Evolutionary conservation across 345 rosid genomes (phyloP).

Genomic region (Brassica carinata): DNA sequence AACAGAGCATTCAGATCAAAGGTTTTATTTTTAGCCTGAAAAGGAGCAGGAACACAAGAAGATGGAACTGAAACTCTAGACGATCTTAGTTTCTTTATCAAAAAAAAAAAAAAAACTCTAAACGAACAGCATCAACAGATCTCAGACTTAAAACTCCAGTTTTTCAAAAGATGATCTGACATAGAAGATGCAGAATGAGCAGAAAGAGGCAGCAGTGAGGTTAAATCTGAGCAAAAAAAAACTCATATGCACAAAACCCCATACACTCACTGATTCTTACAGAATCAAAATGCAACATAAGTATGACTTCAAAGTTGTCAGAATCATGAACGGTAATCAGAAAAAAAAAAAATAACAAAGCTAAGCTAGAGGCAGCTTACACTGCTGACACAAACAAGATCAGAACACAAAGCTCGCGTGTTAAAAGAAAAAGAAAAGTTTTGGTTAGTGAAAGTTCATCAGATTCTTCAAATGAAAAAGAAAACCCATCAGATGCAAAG

Average conservation of each 20-base stretch:
- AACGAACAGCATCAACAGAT: slow-evolving; percentile 18
- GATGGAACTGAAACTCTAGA: background rate
- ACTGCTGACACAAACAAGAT: slow-evolving; percentile 20
- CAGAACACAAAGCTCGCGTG: slow-evolving; percentile 28
- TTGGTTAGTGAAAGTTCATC: slow-evolving; percentile 15
- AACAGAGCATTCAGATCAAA: slow-evolving; percentile 8
- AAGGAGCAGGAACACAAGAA: background rate
- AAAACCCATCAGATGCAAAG: slow-evolving; percentile 22
- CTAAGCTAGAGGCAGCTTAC: background rate
- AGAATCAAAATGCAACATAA: slow-evolving; percentile 19
- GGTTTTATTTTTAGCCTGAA: background rate
- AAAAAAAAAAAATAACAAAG: background rate
- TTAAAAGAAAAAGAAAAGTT: slow-evolving; percentile 5
- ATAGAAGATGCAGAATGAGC: slow-evolving; percentile 8
- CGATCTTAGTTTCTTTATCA: background rate
- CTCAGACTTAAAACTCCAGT: slow-evolving; percentile 17
- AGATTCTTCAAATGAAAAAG: slow-evolving; percentile 3
- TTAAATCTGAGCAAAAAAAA: slow-evolving; percentile 13
- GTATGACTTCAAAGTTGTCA: background rate
- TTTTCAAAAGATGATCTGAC: background rate
- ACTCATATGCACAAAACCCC: slow-evolving; percentile 6
- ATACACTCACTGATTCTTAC: background rate
- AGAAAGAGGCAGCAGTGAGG: background rate
- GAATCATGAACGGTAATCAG: slow-evolving; percentile 1
- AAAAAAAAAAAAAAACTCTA: background rate